A percentile compares a stretch with the other conserved stretches of the same genome.
Evolutionary conservation across 2,329 filamentous ascomycete species (phyloP).

Genomic region (Onygena corvina): DNA sequence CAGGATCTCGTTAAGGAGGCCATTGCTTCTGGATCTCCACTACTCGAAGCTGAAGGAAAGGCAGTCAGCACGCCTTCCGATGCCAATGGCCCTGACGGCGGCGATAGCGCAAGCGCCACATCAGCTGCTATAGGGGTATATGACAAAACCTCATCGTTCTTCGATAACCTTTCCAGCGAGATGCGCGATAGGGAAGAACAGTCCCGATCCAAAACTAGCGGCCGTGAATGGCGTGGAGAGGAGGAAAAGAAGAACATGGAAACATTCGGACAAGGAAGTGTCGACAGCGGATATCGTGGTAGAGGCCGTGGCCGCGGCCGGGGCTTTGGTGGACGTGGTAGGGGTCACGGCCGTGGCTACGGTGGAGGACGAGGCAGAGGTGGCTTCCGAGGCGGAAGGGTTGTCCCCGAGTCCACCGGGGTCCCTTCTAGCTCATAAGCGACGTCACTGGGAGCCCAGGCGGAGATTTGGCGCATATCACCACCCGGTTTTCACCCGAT

Average conservation of each 20-base stretch:
- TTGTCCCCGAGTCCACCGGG: constrained; percentile 29
- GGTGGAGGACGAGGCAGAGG: constrained; percentile 33
- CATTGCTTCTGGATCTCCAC: constrained; percentile 62
- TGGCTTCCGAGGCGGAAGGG: constrained; percentile 34
- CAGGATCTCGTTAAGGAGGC: constrained; percentile 80
- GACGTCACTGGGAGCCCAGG: neutral
- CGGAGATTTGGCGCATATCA: no score
- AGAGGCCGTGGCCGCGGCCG: constrained; percentile 62
- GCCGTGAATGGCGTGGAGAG: constrained; percentile 78
- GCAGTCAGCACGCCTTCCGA: constrained; percentile 31
- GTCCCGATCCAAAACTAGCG: constrained; percentile 52
- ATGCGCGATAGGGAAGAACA: constrained; percentile 75
- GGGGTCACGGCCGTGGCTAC: constrained; percentile 38
- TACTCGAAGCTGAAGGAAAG: constrained; percentile 42
- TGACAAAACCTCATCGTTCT: constrained; percentile 84
- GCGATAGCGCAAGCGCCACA: constrained; percentile 25
- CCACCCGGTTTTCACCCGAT: neutral
- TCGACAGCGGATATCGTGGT: constrained; percentile 73
- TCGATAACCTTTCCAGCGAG: constrained; percentile 96
- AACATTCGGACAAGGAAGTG: constrained; percentile 92
- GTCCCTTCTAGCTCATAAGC: constrained; percentile 21
- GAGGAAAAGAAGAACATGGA: constrained; percentile 95
- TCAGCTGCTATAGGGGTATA: constrained; percentile 45
- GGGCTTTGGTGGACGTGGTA: constrained; percentile 40
- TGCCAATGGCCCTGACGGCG: constrained; percentile 28